A percentile compares a stretch with the other conserved stretches of the same genome.
These are phyloP conservation scores for Bjerkandera adusta DNA, from an alignment of 1,284 basidiomycete species.

Conservation along the genomic window DNA sequence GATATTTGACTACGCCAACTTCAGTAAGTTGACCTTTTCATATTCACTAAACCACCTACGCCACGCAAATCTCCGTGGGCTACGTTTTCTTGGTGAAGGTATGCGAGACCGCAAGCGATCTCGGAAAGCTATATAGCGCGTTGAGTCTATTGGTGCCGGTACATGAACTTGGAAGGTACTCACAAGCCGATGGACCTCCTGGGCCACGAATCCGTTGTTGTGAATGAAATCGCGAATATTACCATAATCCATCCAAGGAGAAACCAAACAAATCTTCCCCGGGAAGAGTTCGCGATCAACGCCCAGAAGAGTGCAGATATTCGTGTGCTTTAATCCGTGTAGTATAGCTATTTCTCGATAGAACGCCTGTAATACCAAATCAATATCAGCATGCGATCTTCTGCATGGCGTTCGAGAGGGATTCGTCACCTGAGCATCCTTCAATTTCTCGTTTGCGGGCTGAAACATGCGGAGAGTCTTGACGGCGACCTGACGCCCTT, in stretches of 20 bases:
- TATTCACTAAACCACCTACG: not conserved
- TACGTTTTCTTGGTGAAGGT: not conserved
- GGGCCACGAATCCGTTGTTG: not conserved
- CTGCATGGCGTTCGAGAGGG: not conserved
- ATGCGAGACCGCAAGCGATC: not conserved
- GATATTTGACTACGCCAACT: not conserved
- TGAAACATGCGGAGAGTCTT: not conserved
- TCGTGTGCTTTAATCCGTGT: not conserved
- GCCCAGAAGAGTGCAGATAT: constrained; percentile 6
- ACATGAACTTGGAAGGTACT: not conserved
- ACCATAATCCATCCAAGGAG: constrained; percentile 8
- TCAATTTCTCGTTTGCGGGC: not conserved
- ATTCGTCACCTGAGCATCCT: not conserved
- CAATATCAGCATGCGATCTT: not conserved
- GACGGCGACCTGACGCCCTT: not conserved
- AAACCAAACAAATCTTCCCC: not conserved
- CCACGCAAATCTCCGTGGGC: constrained; percentile 5
- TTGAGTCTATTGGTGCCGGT: not conserved
- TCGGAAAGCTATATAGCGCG: not conserved
- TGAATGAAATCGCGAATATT: not conserved
- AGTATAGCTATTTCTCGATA: constrained; percentile 3
- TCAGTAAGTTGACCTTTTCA: not conserved
- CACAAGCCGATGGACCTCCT: not conserved
- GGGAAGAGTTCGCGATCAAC: not conserved
- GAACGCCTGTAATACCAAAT: not conserved